These are phyloP conservation scores for Termitomyces sp. DNA, from an alignment of 768 basidiomycete species.

Conservation along the genomic window DNA sequence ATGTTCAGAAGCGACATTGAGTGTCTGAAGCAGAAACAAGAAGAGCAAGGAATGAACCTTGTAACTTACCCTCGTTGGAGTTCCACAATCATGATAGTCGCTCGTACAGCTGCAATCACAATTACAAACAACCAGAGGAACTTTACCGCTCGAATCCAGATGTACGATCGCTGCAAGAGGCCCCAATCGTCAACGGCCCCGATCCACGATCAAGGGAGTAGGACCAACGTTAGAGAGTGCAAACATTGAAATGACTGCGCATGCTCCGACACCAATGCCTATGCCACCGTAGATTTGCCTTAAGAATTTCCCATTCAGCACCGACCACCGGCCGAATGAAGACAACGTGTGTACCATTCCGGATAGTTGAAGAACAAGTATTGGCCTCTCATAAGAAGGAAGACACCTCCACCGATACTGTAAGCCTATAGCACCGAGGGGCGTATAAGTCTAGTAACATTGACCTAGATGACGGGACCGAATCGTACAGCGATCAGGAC, in stretches of 20 bases:
- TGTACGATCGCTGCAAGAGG: conserved; percentile 57
- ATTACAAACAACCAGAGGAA: conserved; percentile 73
- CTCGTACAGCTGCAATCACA: conserved; percentile 58
- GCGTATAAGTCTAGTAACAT: background rate
- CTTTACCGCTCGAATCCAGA: conserved; percentile 60
- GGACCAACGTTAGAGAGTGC: conserved; percentile 62
- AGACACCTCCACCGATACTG: conserved; percentile 62
- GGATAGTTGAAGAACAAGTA: conserved; percentile 63
- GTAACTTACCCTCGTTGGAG: conserved; percentile 61
- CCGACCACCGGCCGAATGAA: conserved; percentile 16
- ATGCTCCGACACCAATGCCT: conserved; percentile 46
- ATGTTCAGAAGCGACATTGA: conserved; percentile 4
- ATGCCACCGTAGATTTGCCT: conserved; percentile 74
- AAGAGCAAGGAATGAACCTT: conserved; percentile 13
- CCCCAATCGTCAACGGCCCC: conserved; percentile 12
- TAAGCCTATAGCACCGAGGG: conserved; percentile 41
- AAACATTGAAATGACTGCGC: conserved; percentile 50
- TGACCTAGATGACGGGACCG: background rate
- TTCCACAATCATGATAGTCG: conserved; percentile 71
- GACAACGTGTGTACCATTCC: conserved; percentile 48
- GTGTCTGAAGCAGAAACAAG: conserved; percentile 2
- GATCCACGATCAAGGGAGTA: conserved; percentile 10
- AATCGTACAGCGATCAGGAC: conserved; percentile 54
- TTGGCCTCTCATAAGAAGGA: conserved; percentile 58
- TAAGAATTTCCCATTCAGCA: conserved; percentile 27